Evolutionary conservation across 2,329 filamentous ascomycete genomes (phyloP).

Genomic region (Diaporthe sp.): DNA sequence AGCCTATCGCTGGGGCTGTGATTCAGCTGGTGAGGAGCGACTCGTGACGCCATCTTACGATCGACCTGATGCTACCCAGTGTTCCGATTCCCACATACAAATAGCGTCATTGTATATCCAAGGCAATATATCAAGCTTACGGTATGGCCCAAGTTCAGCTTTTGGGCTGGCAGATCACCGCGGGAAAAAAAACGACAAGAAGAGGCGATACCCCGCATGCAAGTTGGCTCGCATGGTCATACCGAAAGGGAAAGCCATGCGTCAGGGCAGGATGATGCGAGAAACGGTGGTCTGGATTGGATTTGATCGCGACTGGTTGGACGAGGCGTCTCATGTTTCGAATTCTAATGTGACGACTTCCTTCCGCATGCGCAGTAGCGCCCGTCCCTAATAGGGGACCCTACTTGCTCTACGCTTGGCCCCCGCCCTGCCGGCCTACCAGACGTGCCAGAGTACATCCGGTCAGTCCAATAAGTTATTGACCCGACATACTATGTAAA

Average conservation of each 20-base stretch:
- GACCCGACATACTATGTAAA: neutral
- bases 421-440: neutral
- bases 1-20: neutral
- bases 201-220: constrained; percentile 27
- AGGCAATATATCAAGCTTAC: constrained; percentile 9
- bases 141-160: neutral
- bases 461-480: neutral
- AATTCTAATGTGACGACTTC: constrained; percentile 21
- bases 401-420: neutral
- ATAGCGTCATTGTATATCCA: neutral
- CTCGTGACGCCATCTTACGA: neutral
- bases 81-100: neutral
- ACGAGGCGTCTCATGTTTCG: constrained; percentile 31
- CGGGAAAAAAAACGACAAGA: neutral
- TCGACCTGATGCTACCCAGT: neutral
- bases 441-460: constrained; percentile 3
- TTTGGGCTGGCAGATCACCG: neutral
- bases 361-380: constrained; percentile 17
- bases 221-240: constrained; percentile 20
- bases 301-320: constrained; percentile 21
- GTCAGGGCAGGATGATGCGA: constrained; percentile 13
- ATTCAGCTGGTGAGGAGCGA: neutral
- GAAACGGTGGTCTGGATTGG: neutral
- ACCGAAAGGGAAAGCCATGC: constrained; percentile 32
- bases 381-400: neutral